Base-by-base conservation (phyloP, 2,329 filamentous ascomycete species). In the Aspergillus flavus region DNA sequence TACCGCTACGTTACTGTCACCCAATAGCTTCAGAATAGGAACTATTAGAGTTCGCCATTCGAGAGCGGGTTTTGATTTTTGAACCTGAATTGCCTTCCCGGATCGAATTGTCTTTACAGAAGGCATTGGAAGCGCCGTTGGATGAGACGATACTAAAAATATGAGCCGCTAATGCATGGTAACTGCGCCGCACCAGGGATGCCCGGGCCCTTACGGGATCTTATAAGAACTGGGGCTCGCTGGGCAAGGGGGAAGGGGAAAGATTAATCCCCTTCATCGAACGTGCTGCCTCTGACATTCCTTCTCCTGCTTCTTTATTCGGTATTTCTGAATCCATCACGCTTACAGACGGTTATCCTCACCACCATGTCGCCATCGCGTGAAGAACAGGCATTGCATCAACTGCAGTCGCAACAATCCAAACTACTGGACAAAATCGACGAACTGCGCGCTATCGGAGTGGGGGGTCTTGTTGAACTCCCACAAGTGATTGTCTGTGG, bases 401-500 rank as follows among this genome's bases (percentile, higher is more conserved):
- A 71, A 39, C 48, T 71, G 16, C 66, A 70, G 21, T 52, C 55
- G 3, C 36, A 69, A 7, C 81, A 85, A 53, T 76, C 71, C 3
- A 76, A 82, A 28, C 71, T 89, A 0, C 78, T 89, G 28, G 81
- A 87, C 54, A 78, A 82, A 0, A 83, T 86, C 30, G 83, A 87
- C 66, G 76, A 79, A 0, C 75, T 89, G 0, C 81, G 84, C 6
- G 78, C 79, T 3, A 78, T 81, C 12, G 85, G 86, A 1, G 77
- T 84, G 2, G 81, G 76, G 10, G 80, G 73, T 2, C 79, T 84
- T 16, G 77, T 85, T 28, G 75, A 82, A 43, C 75, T 86, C 0
- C 85, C 85, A 1, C 83, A 86, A 66, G 79, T 87, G 43, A 81
- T 89, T 4, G 86, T 89, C 5, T 85, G 85, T 32, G 87, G 88